Evolutionary conservation across 2,329 filamentous ascomycete species (phyloP), one percentile per base, ranked within the genome.

Genomic region (Fusarium camptoceras): DNA sequence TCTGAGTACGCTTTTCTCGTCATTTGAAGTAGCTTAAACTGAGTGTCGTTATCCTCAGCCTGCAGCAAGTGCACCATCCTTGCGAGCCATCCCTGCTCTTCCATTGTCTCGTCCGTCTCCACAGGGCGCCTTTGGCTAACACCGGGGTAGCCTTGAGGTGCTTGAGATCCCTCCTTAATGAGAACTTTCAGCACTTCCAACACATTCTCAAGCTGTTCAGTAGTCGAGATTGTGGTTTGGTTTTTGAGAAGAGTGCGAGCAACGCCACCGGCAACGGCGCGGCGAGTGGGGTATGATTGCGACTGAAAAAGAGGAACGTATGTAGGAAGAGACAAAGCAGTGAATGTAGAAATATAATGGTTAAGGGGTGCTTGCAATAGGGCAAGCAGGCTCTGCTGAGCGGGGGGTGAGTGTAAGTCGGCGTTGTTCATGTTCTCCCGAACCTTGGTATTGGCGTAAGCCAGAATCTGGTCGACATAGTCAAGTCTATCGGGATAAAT

Each of bases 51-150:
- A 77, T 97, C 89, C 37, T 93, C 86, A 46, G 89, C 92, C 60
- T 93, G 86, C 55, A 99, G 88, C 59, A 98, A 84, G 81, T 99
- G 96, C 20, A 98, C 90, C 76, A 99, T 91, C 73, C 96, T 88
- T 37, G 96, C 96, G 56, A 99, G 86, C 94, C 94, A 98, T 54
- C 96, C 96, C 84, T 99, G 96, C 82, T 99, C 96, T 81, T 99
- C 95, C 76, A 98, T 90, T 0, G 95, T 98, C 83, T 99, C 97
- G 67, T 99, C 96, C 1, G 96, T 98, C 83, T 99, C 97, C 48
- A 87, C 79, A 0, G 83, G 88, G 66, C 94, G 90, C 68, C 93
- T 87, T 76, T 95, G 92, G 8, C 92, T 89, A 41, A 92, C 89
- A 6, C 93, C 93, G 1, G 94, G 91, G 75, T 98, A 98, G 30